Evolutionary conservation across 805 yeast species (phyloP), one percentile per base, ranked within the genome.

Genomic region (Brettanomyces sp.): DNA sequence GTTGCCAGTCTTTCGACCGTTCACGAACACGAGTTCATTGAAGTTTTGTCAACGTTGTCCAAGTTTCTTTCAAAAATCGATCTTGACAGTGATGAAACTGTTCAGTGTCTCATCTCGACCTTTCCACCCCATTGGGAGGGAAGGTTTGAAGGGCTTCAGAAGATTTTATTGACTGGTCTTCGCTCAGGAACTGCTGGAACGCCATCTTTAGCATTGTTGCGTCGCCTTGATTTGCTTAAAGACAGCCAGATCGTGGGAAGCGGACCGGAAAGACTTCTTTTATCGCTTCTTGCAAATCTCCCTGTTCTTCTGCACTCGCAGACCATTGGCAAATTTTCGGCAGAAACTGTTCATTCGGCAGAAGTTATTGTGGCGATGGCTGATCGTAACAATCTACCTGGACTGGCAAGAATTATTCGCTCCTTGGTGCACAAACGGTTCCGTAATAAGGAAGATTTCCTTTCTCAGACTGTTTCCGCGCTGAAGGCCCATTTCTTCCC

Each of bases 41-140:
- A 95, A 56, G 85, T 85, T 0, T 68, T 93, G 25, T 84, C 95
- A 0, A 80, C 93, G 4, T 66, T 91, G 55, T 77, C 86, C 28
- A 89, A 87, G 55, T 83, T 90, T 55, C 76, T 93, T 9, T 79
- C 90, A 2, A 91, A 89, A 57, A 86, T 91, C 56, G 96, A 88
- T 58, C 66, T 88, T 44, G 89, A 85, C 51, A 80, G 95, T 0
- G 85, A 82, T 0, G 95, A 85, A 46, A 86, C 95, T 0, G 91
- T 89, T 1, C 79, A 83, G 23, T 82, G 95, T 60, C 70, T 90
- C 48, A 77, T 86, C 14, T 76, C 93, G 0, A 85, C 93, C 0
- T 93, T 90, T 59, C 99, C 99, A 0, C 80, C 93, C 0, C 83
- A 85, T 47, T 93, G 98, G 99, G 96, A 90, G 58, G 96, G 97